Evolutionary conservation across 139 green algal species (phyloP), one percentile per base, ranked within the genome.

Genomic region (Nannochloris sp.): DNA sequence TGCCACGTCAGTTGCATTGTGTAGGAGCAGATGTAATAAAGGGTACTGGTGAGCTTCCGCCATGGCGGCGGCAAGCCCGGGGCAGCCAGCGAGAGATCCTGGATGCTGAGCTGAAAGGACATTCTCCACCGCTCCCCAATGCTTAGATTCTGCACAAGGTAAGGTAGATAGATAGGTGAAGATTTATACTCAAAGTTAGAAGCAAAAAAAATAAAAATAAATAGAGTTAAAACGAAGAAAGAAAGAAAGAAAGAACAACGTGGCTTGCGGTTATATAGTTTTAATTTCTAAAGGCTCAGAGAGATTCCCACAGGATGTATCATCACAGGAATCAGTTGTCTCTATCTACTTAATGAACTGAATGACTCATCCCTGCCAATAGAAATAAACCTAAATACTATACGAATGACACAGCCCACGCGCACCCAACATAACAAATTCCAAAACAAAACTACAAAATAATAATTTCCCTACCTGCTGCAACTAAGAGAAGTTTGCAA

Each of bases 311-410:
- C 39, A 57, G 45, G 36, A 38, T 37, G 24, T 57, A 25, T 68
- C 61, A 64, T 38, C 61, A 57, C 15, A 35, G 44, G 34, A 57
- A 56, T 65, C 59, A 65, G 59, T 65, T 65, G 59, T 65, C 59
- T 54, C 59, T 65, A 65, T 65, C 59, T 65, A 65, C 59, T 54
- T 56, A 35, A 45, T 59, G 42, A 51, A 51, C 42, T 51, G 42
- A n/a, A 48, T 62, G 25, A 57, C 32, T 64, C 56, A 64, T 64
- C 56, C 45, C 25, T 25, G 56, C 56, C 56, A 57, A 59, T 27
- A 27, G 19, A 51, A 51, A 51, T 27, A 51, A 51, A 27, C 19
- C 42, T n/a, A n/a, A n/a, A n/a, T n/a, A n/a, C n/a, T n/a, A n/a
- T n/a, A n/a, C n/a, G n/a, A n/a, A 45, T 45, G 37, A 45, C 12